phyloP scores from a whole-genome alignment of 1,139 yeast species.

The Hyphopichia khmerensis region DNA sequence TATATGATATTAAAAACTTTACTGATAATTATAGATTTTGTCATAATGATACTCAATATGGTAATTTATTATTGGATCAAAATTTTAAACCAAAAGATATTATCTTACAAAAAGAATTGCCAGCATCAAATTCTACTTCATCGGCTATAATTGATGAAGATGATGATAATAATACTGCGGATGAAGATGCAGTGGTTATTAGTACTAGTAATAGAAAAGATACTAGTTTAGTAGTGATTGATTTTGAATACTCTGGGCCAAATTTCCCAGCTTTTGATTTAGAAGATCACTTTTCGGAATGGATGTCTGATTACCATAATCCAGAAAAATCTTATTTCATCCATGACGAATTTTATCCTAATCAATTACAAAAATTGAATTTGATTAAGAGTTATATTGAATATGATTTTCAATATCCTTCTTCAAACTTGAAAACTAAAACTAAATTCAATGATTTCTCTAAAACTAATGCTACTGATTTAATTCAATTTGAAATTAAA shows the following conservation, averaged over 20 bases:
- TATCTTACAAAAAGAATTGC: constrained; percentile 22
- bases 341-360: constrained; percentile 61
- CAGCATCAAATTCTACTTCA: constrained; percentile 4
- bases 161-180: constrained; percentile 12
- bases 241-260: constrained; percentile 95
- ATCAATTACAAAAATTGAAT: constrained; percentile 63
- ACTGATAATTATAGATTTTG: constrained; percentile 67
- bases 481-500: constrained; percentile 54
- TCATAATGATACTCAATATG: constrained; percentile 96
- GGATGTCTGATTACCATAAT: constrained; percentile 94
- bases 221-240: constrained; percentile 83
- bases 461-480: constrained; percentile 20
- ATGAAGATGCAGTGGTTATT: constrained; percentile 10
- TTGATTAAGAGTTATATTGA: constrained; percentile 72
- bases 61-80: constrained; percentile 66
- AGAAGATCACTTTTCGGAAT: constrained; percentile 86
- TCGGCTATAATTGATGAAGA: constrained; percentile 13
- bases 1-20: constrained; percentile 48
- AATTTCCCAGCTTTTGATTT: constrained; percentile 88
- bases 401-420: constrained; percentile 44
- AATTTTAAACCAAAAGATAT: constrained; percentile 36
- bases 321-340: constrained; percentile 59
- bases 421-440: constrained; percentile 30
- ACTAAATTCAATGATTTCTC: constrained; percentile 15
- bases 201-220: constrained; percentile 49